Percentiles rank a stretch among this genome's conserved stretches.
Conservation (phyloP, 1,284 basidiomycete species). For the Mycena sp. region DNA sequence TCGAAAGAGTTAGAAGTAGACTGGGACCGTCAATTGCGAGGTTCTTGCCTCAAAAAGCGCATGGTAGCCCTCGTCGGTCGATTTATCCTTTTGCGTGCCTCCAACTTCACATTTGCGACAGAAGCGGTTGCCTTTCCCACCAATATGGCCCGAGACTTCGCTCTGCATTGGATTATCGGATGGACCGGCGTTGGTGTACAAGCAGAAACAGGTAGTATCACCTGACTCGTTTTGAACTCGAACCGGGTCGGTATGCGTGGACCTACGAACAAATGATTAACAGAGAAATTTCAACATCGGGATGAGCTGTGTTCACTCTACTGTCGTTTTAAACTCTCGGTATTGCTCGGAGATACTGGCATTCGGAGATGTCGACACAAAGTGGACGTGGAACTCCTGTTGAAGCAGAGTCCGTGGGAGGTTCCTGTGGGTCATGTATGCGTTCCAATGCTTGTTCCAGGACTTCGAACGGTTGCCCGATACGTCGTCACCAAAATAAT, state of each 20-base stretch:
- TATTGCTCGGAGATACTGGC: neutral
- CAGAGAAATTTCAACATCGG: too few species aligned
- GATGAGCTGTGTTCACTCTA: neutral
- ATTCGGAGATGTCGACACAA: conserved; percentile 10
- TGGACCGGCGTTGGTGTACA: conserved; percentile 20
- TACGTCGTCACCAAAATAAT: conserved; percentile 32
- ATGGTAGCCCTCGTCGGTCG: conserved; percentile 35
- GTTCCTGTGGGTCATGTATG: conserved; percentile 17
- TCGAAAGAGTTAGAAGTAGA: too few species aligned
- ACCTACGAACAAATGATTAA: neutral
- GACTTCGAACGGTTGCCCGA: conserved; percentile 35
- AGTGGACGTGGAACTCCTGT: conserved; percentile 14
- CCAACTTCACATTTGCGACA: conserved; percentile 37
- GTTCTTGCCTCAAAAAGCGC: conserved; percentile 10
- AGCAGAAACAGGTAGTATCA: neutral
- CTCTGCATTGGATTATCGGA: conserved; percentile 28
- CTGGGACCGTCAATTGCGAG: too few species aligned
- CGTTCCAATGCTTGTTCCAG: conserved; percentile 37
- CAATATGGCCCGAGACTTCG: conserved; percentile 28
- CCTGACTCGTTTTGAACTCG: neutral
- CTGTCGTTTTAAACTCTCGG: neutral
- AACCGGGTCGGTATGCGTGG: neutral
- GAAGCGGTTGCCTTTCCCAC: conserved; percentile 31
- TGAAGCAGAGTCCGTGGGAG: too few species aligned
- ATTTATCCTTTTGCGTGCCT: conserved; percentile 28